Evolutionary conservation across 495 filamentous ascomycete species (phyloP).

Genomic region (Penicillium lividum): DNA sequence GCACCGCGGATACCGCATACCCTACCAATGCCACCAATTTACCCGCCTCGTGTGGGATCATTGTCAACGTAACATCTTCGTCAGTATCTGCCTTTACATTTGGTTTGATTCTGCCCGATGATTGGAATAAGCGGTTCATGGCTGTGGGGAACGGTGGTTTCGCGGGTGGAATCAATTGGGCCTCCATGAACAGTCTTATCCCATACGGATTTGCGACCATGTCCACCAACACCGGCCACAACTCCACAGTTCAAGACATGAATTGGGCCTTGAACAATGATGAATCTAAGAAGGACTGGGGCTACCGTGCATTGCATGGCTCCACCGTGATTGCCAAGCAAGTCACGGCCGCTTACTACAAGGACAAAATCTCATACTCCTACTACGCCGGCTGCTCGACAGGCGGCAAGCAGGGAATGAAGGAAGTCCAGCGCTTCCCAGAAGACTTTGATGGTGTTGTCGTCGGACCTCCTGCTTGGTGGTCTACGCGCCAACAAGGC

Average conservation of each 20-base stretch:
- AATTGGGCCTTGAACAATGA: constrained; percentile 48
- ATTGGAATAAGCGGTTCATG: background rate
- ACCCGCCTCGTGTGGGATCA: background rate
- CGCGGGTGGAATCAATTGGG: background rate
- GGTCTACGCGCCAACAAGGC: constrained; percentile 51
- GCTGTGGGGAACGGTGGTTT: constrained; percentile 1
- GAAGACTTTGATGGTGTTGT: constrained; percentile 35
- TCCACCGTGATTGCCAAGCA: background rate
- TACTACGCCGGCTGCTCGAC: constrained; percentile 51
- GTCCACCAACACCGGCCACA: constrained; percentile 59
- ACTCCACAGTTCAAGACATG: constrained; percentile 35
- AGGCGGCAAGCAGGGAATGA: constrained; percentile 49
- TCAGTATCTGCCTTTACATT: background rate
- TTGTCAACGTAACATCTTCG: background rate
- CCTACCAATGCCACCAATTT: background rate
- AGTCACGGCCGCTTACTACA: constrained; percentile 13
- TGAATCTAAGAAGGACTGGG: constrained; percentile 32
- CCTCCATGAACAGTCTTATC: background rate
- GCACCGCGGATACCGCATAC: background rate
- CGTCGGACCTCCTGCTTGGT: constrained; percentile 38
- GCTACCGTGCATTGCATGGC: constrained; percentile 5
- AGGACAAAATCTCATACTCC: constrained; percentile 22
- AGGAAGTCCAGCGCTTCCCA: constrained; percentile 42
- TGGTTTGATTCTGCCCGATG: background rate
- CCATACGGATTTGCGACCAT: constrained; percentile 53